Base-by-base conservation (phyloP, 352 stramenopile species). In the Thalassiosira allenii region DNA sequence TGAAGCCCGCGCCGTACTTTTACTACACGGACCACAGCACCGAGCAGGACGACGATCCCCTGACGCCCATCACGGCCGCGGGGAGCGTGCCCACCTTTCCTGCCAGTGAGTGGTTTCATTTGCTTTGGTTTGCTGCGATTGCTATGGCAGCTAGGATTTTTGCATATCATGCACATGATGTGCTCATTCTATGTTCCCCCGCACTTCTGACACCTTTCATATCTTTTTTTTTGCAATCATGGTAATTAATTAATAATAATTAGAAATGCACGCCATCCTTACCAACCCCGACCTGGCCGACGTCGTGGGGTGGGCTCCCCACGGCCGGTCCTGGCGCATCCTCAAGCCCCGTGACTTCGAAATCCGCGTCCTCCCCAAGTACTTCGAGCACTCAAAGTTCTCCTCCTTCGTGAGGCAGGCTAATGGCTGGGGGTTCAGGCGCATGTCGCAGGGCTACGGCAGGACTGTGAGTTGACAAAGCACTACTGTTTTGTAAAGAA, bases 371-470 rank as follows among this genome's bases (percentile, higher is more conserved):
- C 71, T 94, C 22, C 90, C 90, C 34, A 67, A 43, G 2, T 93
- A 90, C 73, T 94, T 94, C 72, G 81, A 91, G 44, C 89, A 93
- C 71, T 82, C 83, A 47, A 94, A 93, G 63, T 93, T 89, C 66
- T 84, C 85, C 2, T 94, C 84, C 12, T 96, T 96, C 70, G 91
- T 94, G 51, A 75, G 93, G 9, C 92, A 96, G 59, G 86, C 91
- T 2, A 95, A 95, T 70, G 83, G 92, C 0, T 96, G 94, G 83
- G 92, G 92, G 25, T 96, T 95, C 52, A 82, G 88, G 14, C 68
- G 91, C 32, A 81, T 95, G 17, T 89, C 84, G n/a, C n/a, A n/a
- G n/a, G n/a, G n/a, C n/a, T n/a, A n/a, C n/a, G n/a, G n/a, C n/a
- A n/a, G n/a, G n/a, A n/a, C n/a, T n/a, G n/a, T n/a, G n/a, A n/a